A percentile compares a stretch with the other conserved stretches of the same genome.
Evolutionary conservation across 1,284 basidiomycete species (phyloP).

Genomic region (Mycosarcoma mackinlayi): DNA sequence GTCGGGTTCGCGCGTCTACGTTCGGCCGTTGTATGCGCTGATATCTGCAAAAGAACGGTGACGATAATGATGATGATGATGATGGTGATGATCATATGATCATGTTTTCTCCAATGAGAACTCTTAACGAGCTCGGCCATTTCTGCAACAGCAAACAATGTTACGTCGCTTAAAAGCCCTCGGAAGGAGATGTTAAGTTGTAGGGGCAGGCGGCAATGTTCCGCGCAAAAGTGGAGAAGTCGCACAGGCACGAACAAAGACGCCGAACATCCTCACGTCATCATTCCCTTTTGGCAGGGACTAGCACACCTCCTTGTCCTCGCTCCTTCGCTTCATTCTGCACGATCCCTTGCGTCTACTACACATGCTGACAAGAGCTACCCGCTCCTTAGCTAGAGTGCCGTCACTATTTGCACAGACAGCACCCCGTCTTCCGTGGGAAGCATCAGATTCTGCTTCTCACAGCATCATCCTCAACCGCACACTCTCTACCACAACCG

Average conservation of each 20-base stretch:
- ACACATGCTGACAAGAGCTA: slow-evolving; percentile 25
- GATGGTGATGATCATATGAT: not conserved
- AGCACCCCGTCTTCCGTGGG: not conserved
- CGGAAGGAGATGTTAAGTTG: not conserved
- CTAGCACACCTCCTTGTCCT: not conserved
- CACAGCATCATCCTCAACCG: not conserved
- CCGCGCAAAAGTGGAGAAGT: slow-evolving; percentile 10
- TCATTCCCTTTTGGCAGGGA: slow-evolving; percentile 2
- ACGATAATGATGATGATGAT: not conserved
- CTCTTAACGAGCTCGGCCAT: too few relatives aligned
- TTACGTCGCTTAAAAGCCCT: not conserved
- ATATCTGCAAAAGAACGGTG: not conserved
- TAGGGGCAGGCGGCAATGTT: not conserved
- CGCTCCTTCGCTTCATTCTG: not conserved
- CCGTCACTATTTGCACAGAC: slow-evolving; percentile 5
- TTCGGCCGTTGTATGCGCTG: not conserved
- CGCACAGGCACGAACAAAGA: not conserved
- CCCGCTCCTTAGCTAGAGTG: slow-evolving; percentile 8
- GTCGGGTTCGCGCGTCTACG: not conserved
- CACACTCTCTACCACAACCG: slow-evolving; percentile 2
- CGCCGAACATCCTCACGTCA: slow-evolving; percentile 6
- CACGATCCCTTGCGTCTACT: not conserved
- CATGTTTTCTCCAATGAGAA: not conserved
- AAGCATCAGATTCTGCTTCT: not conserved
- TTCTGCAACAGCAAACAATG: not conserved